Evolutionary conservation across 345 rosid species (phyloP).

Genomic region (Arabis hirsuta): DNA sequence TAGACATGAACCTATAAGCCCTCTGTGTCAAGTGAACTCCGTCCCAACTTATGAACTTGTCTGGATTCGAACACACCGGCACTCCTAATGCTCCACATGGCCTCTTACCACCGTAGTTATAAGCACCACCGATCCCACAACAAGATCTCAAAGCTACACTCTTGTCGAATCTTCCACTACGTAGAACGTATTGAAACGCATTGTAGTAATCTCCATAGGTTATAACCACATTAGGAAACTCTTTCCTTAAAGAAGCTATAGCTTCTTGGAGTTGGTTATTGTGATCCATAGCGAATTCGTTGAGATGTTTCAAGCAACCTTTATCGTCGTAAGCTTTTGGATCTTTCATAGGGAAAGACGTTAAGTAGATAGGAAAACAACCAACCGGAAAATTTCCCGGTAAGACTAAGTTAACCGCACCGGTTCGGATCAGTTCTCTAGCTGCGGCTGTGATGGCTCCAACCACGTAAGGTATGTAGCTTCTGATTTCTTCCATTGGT

Average conservation of each 20-base stretch:
- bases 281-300: conserved; percentile 33
- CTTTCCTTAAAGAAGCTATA: conserved; percentile 20
- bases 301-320: conserved; percentile 31
- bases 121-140: conserved; percentile 45
- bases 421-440: conserved; percentile 35
- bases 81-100: conserved; percentile 41
- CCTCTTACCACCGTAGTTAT: conserved; percentile 12
- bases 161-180: conserved; percentile 26
- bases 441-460: conserved; percentile 42
- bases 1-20: conserved; percentile 35
- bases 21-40: conserved; percentile 45
- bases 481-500: conserved; percentile 33
- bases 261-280: conserved; percentile 35
- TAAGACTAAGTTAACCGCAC: conserved; percentile 34
- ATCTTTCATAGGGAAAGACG: conserved; percentile 30
- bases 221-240: conserved; percentile 27
- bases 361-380: conserved; percentile 40
- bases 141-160: conserved; percentile 34
- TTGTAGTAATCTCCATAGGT: conserved; percentile 36
- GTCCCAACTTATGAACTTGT: conserved; percentile 46
- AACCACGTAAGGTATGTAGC: conserved; percentile 46
- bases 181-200: conserved; percentile 28
- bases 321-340: conserved; percentile 37
- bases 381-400: conserved; percentile 37
- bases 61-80: conserved; percentile 41